Base-by-base conservation (phyloP, 2,329 filamentous ascomycete species). In the Ceratocystis cubensis region DNA sequence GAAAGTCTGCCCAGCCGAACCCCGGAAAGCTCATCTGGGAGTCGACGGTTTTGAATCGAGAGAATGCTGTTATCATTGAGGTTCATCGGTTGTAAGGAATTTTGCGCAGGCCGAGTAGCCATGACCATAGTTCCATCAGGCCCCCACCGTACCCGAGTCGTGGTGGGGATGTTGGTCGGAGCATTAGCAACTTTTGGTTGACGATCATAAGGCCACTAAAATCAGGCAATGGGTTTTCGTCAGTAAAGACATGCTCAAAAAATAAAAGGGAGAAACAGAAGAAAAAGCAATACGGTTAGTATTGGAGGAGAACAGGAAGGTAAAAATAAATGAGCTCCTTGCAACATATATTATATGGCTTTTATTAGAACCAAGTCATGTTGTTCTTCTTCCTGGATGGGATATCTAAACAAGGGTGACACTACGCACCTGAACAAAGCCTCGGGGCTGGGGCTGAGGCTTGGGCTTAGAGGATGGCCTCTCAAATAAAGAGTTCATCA, bases 401-500 rank as follows among this genome's bases (percentile, higher is more conserved):
- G 17, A 44, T 25, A 66, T 44, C 17, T 53, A 66, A 15, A 73
- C 72, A 74, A 74, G 72, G 70, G 75, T 25, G 66, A 45, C 56
- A 72, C 79, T 76, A 93, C 93, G 88, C 85, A 97, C 94, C 92
- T 97, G 82, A 67, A 82, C 87, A 76, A 93, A 89, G 74, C 89
- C 88, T 77, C 84, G 84, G 71, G 46, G 15, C 50, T 66, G 79
- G 75, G 70, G 15, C 50, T 66, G 79, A 75, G 70, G 79, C 73
- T 45, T 79, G 76, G 70, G 78, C 79, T 72, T 82, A 81, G 80
- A 81, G 78, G 83, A 85, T 69, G 85, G 81, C 76, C 88, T 84
- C 74, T 89, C 88, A 76, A 95, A 96, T 66, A 96, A 79, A 61
- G 91, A 96, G 74, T 96, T 93, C 91, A 96, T 96, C 74, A 96